A percentile compares a stretch with the other conserved stretches of the same genome.
These are phyloP conservation scores for Neospermospora avenae DNA, from an alignment of 2,329 filamentous ascomycete genomes.

Conservation along the genomic window DNA sequence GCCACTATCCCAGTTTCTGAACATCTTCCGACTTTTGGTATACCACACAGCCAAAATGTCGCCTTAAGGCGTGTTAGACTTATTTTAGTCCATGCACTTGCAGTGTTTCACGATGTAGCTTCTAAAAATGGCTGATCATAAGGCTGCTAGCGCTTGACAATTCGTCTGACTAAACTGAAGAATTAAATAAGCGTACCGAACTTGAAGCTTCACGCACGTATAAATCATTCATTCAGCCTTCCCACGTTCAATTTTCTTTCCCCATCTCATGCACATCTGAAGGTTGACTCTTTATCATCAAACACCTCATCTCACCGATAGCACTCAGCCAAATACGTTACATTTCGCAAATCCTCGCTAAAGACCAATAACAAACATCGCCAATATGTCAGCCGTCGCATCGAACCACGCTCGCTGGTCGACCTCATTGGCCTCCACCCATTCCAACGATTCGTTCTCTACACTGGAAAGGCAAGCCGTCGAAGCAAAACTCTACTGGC, in stretches of 20 bases:
- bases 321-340: not conserved
- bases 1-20: too few species aligned
- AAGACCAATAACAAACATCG: not conserved
- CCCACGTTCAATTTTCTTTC: not conserved
- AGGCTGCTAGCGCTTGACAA: too few species aligned
- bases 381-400: slow-evolving; percentile 16
- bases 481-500: slow-evolving; percentile 25
- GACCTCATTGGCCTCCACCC: not conserved
- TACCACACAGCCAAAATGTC: too few species aligned
- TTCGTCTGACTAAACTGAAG: too few species aligned
- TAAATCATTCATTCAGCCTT: not conserved
- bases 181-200: not conserved
- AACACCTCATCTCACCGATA: not conserved
- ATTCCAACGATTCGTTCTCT: slow-evolving; percentile 3
- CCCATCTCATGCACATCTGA: not conserved
- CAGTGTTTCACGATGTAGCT: too few species aligned
- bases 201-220: not conserved
- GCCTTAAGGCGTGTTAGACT: too few species aligned
- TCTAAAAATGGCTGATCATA: too few species aligned
- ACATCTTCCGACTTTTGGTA: too few species aligned
- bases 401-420: slow-evolving; percentile 10
- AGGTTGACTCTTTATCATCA: not conserved
- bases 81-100: too few species aligned
- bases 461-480: slow-evolving; percentile 6
- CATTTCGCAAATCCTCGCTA: not conserved